Conservation (phyloP, 73 alveolate genomes). For the Breviolum minutum region DNA sequence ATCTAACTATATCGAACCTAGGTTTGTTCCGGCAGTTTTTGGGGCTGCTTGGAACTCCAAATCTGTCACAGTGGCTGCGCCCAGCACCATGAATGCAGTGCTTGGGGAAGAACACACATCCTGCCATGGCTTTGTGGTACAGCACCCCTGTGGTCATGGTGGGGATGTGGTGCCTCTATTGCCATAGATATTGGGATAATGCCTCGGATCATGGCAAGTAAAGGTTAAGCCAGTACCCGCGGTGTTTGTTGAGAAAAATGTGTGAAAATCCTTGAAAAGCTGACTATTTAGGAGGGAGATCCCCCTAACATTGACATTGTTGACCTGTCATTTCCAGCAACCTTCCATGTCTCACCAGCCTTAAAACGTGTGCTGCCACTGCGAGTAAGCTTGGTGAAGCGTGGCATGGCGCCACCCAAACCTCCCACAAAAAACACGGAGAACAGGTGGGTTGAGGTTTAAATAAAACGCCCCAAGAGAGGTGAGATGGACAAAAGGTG, state of each 20-base stretch:
- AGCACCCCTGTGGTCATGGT: no score
- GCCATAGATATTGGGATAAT: background rate
- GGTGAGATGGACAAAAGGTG: no score
- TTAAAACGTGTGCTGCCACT: constrained; percentile 21
- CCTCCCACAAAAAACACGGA: background rate
- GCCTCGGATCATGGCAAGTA: background rate
- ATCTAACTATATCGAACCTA: no score
- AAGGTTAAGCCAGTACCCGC: no score
- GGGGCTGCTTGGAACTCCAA: background rate
- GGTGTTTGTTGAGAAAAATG: no score
- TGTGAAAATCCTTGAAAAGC: no score
- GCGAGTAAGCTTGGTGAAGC: constrained; percentile 83
- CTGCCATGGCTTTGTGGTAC: background rate
- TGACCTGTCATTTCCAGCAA: background rate
- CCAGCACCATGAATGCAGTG: background rate
- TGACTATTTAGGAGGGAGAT: no score
- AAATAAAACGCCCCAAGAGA: no score
- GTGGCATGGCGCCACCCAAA: constrained; percentile 88
- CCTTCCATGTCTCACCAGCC: background rate
- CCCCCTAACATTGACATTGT: background rate
- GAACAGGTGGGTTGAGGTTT: no score
- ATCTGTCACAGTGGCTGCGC: background rate
- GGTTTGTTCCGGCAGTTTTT: no score
- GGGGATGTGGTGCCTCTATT: no score
- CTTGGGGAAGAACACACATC: constrained; percentile 34